phyloP scores from a whole-genome alignment of 2,329 filamentous ascomycete species.

The Apiospora marii region DNA sequence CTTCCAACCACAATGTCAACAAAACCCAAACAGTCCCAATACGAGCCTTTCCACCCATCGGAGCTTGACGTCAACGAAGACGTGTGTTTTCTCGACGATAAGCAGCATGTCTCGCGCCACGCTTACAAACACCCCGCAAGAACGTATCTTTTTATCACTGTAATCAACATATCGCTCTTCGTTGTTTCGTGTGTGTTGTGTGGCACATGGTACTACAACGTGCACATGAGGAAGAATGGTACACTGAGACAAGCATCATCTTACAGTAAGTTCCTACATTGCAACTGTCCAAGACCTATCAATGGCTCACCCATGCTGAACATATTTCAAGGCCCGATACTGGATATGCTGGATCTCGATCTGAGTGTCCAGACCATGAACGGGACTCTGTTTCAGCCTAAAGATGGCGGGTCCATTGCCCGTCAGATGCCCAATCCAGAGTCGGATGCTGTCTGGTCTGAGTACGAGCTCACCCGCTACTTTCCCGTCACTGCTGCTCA shows the following conservation, averaged over 20 bases:
- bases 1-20: no score
- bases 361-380: slow-evolving; percentile 24
- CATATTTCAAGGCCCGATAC: slow-evolving; percentile 22
- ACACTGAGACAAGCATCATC: slow-evolving; percentile 11
- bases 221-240: not conserved
- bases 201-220: slow-evolving; percentile 21
- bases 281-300: not conserved
- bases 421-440: slow-evolving; percentile 26
- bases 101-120: not conserved
- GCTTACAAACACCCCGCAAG: not conserved
- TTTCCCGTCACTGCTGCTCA: slow-evolving; percentile 29
- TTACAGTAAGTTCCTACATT: slow-evolving; percentile 11
- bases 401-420: slow-evolving; percentile 25
- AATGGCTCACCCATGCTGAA: not conserved
- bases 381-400: slow-evolving; percentile 26
- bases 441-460: slow-evolving; percentile 26
- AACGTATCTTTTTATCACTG: not conserved
- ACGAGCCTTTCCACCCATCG: not conserved
- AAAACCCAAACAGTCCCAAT: no score
- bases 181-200: slow-evolving; percentile 11
- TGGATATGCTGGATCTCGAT: slow-evolving; percentile 25
- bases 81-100: not conserved
- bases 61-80: slow-evolving; percentile 9
- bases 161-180: slow-evolving; percentile 11
- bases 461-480: slow-evolving; percentile 26